phyloP scores from a whole-genome alignment of 73 alveolate genomes.

The Paramecium sexaurelia region DNA sequence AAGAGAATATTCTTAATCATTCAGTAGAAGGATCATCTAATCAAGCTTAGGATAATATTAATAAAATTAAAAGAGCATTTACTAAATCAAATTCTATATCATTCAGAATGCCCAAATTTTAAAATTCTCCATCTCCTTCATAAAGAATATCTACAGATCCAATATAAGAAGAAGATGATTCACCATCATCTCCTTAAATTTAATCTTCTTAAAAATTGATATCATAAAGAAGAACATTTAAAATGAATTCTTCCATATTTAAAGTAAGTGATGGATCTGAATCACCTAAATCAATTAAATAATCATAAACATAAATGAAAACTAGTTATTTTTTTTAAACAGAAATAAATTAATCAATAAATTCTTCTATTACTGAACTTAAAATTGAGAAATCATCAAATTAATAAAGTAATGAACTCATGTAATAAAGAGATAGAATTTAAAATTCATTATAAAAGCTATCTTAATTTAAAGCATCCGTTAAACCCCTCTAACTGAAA shows the following conservation, averaged over 20 bases:
- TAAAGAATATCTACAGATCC: conserved; percentile 20
- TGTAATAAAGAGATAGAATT: not conserved
- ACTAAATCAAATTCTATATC: conserved; percentile 49
- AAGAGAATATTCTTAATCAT: not conserved
- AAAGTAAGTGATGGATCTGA: conserved; percentile 49
- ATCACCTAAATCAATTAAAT: conserved; percentile 6
- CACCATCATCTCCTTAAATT: not conserved
- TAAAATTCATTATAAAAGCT: not conserved
- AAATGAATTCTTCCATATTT: conserved; percentile 28
- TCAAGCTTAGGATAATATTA: not conserved
- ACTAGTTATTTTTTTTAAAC: not conserved
- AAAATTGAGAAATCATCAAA: not conserved
- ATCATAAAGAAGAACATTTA: not conserved
- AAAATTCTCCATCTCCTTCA: not conserved
- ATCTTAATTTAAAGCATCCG: not conserved
- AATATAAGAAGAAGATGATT: conserved; percentile 19
- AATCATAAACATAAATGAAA: not conserved
- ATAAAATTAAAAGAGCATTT: not conserved
- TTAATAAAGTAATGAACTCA: not conserved
- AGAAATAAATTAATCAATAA: not conserved
- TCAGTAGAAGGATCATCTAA: not conserved
- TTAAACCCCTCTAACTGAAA: not conserved
- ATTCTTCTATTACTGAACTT: not conserved
- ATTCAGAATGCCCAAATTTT: conserved; percentile 15
- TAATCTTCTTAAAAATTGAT: not conserved